Evolutionary conservation across 345 rosid species (phyloP).

Genomic region (Acer negundo): DNA sequence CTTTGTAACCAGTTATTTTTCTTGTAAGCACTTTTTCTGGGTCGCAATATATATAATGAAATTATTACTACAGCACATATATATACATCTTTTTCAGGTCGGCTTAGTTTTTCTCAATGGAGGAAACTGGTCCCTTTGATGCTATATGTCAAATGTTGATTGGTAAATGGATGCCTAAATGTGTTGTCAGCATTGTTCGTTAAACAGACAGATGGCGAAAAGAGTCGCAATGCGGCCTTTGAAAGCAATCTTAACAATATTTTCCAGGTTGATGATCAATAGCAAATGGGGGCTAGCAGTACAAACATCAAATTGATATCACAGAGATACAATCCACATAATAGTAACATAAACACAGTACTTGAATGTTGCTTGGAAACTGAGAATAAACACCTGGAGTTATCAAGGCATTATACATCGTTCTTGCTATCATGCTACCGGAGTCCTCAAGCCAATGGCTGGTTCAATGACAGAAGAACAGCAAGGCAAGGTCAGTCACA

Average conservation of each 20-base stretch:
- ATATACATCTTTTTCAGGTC: too few species aligned
- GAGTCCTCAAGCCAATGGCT: constrained; percentile 2
- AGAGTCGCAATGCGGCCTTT: background rate
- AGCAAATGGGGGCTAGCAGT: constrained; percentile 15
- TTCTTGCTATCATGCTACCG: constrained; percentile 14
- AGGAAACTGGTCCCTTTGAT: too few species aligned
- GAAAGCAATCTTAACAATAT: background rate
- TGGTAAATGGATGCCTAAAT: background rate
- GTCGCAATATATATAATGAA: too few species aligned
- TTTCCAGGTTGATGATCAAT: constrained; percentile 5
- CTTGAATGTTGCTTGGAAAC: constrained; percentile 17
- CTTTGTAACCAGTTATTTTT: too few species aligned
- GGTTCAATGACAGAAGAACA: background rate
- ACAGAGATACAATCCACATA: constrained; percentile 10
- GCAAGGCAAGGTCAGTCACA: background rate
- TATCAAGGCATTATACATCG: background rate
- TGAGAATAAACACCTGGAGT: constrained; percentile 11
- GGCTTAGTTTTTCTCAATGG: too few species aligned
- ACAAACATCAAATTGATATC: constrained; percentile 21
- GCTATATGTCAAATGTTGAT: too few species aligned
- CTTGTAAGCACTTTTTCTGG: too few species aligned
- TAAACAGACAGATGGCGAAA: background rate
- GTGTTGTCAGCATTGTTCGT: background rate
- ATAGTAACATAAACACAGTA: constrained; percentile 9
- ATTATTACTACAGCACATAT: too few species aligned